Percentiles rank a stretch among this genome's conserved stretches.
Conservation (phyloP, 192 early-diverging fungal species). For the Rhizophagus sp. region DNA sequence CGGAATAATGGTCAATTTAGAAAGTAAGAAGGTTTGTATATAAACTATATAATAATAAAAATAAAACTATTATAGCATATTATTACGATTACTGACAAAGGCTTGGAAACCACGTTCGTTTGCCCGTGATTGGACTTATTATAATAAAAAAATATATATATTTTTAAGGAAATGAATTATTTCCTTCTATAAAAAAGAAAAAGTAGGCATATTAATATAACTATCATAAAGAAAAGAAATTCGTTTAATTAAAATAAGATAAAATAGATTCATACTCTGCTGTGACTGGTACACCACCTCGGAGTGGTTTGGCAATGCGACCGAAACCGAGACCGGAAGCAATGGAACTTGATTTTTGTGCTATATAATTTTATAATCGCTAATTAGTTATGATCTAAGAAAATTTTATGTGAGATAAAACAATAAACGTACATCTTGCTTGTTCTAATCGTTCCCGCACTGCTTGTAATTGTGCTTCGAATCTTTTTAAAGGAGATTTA, state of each 20-base stretch:
- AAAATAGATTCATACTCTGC: constrained; percentile 14
- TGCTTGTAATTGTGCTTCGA: constrained; percentile 78
- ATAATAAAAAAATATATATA: neutral
- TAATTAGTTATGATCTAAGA: neutral
- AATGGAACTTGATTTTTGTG: constrained; percentile 42
- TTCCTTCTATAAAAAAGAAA: neutral
- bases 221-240: neutral
- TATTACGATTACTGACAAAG: neutral
- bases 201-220: neutral
- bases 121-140: neutral
- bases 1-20: neutral
- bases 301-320: constrained; percentile 89
- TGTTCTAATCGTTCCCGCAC: constrained; percentile 80
- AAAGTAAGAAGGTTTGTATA: neutral
- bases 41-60: neutral
- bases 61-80: neutral
- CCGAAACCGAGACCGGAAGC: constrained; percentile 55
- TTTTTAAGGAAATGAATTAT: neutral
- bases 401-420: neutral
- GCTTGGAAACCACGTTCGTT: too few species aligned
- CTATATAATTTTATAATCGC: constrained; percentile 21
- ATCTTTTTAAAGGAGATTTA: constrained; percentile 45
- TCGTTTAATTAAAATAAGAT: neutral
- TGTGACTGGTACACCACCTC: constrained; percentile 61
- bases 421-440: constrained; percentile 60